These are phyloP conservation scores for Phytopythium boreale DNA, from an alignment of 352 stramenopile species.

Conservation along the genomic window DNA sequence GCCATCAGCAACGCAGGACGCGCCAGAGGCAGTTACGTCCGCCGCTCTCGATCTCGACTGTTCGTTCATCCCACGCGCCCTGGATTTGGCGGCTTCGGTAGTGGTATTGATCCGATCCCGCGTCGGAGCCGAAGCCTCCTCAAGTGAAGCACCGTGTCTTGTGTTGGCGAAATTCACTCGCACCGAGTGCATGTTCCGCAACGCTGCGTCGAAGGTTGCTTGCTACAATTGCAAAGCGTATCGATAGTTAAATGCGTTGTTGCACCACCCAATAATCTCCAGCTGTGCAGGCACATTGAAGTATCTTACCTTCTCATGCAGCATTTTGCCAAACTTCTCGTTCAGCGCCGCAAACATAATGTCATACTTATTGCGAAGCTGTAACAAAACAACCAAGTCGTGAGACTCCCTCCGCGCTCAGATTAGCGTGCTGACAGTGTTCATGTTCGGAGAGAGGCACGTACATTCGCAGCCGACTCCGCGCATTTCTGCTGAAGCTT, in stretches of 20 bases:
- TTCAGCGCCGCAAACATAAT: conserved; percentile 24
- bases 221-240: neutral
- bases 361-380: conserved; percentile 30
- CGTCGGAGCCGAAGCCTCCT: neutral
- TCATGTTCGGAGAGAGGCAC: neutral
- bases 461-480: neutral
- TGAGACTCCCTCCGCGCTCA: conserved; percentile 14
- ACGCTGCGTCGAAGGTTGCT: conserved; percentile 14
- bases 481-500: neutral
- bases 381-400: neutral
- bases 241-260: neutral
- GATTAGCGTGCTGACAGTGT: conserved; percentile 9
- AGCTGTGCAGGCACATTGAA: neutral
- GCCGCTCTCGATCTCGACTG: neutral
- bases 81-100: neutral
- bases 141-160: conserved; percentile 10
- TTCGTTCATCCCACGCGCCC: neutral
- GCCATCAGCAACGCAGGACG: neutral
- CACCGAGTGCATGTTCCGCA: conserved; percentile 9
- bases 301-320: conserved; percentile 27
- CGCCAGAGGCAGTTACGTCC: neutral
- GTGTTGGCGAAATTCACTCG: neutral
- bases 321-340: conserved; percentile 18
- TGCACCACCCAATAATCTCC: neutral
- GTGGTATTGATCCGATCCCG: neutral